Evolutionary conservation across 768 basidiomycete species (phyloP), one percentile per base, ranked within the genome.

Genomic region (Naganishia onofrii): DNA sequence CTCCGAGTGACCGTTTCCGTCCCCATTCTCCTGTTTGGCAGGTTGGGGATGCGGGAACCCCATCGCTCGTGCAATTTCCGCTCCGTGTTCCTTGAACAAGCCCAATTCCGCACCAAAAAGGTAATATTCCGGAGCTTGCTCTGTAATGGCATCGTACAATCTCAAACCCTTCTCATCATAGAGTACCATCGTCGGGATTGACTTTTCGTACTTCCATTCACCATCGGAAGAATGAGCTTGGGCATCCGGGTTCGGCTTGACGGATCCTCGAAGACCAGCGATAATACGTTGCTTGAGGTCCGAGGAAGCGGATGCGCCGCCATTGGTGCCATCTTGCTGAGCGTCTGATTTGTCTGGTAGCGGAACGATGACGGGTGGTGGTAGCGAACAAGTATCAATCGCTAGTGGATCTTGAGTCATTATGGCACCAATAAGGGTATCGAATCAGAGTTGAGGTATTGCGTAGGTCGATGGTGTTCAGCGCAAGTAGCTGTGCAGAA

Each of bases 121-220:
- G 78, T 98, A 98, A 79, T 99, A 99, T 70, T 79, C 78, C 0
- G 73, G 72, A 0, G 77, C 78, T 34, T 79, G 68, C 26, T 75
- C 69, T 2, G 81, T 82, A 68, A 82, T 82, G 57, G 71, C 52
- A 69, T 80, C 79, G 57, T 80, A 80, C 42, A 80, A 66, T 65
- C 87, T 85, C 67, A 99, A 84, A 0, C 96, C 96, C 26, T 83
- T 84, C 76, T 94, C 90, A 73, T 93, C 88, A 82, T 98, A 97
- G 12, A 96, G 84, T 13, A 93, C 84, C 79, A 91, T 82, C 0
- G 92, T 93, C 8, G 93, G 92, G 26, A 96, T 80, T 31, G 84
- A 82, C 79, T 88, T 89, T 72, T 85, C 79, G 57, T 75, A 82
- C 8, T 69, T 73, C 76, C 77, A 82, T 42, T 69, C 42, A n/a